Evolutionary conservation across 2,329 filamentous ascomycete species (phyloP).

Genomic region (Colletotrichum magnum): DNA sequence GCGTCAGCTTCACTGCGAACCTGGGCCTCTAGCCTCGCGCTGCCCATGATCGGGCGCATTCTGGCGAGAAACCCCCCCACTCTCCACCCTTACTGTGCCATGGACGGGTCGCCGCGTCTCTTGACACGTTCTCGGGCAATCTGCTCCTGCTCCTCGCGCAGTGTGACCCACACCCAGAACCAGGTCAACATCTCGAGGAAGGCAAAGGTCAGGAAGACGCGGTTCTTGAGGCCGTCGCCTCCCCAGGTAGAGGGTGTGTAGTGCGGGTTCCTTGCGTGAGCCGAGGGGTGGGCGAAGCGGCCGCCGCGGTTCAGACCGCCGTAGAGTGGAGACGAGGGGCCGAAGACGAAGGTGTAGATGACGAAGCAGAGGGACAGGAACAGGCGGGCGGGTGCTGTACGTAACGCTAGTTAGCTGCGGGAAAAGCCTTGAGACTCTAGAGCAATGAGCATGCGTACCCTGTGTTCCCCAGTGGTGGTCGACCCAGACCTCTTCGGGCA

Average conservation of each 20-base stretch:
- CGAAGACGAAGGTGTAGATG: slow-evolving; percentile 76
- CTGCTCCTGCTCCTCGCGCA: slow-evolving; percentile 74
- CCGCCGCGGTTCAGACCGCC: slow-evolving; percentile 47
- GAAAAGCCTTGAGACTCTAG: slow-evolving; percentile 45
- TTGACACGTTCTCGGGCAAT: slow-evolving; percentile 57
- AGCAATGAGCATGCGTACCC: slow-evolving; percentile 61
- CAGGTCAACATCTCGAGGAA: slow-evolving; percentile 88
- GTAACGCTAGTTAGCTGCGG: slow-evolving; percentile 44
- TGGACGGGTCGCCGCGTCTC: slow-evolving; percentile 41
- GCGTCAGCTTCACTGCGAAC: neutral
- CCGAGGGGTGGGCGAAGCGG: slow-evolving; percentile 53
- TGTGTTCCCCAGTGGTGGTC: slow-evolving; percentile 77
- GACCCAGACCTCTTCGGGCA: slow-evolving; percentile 76
- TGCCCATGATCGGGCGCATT: neutral
- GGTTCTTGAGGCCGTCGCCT: slow-evolving; percentile 82
- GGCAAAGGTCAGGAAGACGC: slow-evolving; percentile 86
- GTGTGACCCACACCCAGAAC: slow-evolving; percentile 86
- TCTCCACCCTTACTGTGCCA: neutral
- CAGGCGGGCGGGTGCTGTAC: slow-evolving; percentile 73
- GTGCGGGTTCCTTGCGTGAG: slow-evolving; percentile 50
- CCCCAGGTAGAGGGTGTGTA: slow-evolving; percentile 62
- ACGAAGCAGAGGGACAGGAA: slow-evolving; percentile 73
- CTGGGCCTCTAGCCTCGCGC: neutral
- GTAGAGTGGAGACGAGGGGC: slow-evolving; percentile 64
- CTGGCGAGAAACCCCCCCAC: neutral